phyloP scores from a whole-genome alignment of 108 stramenopile genomes.

The Cyclotella cryptica region DNA sequence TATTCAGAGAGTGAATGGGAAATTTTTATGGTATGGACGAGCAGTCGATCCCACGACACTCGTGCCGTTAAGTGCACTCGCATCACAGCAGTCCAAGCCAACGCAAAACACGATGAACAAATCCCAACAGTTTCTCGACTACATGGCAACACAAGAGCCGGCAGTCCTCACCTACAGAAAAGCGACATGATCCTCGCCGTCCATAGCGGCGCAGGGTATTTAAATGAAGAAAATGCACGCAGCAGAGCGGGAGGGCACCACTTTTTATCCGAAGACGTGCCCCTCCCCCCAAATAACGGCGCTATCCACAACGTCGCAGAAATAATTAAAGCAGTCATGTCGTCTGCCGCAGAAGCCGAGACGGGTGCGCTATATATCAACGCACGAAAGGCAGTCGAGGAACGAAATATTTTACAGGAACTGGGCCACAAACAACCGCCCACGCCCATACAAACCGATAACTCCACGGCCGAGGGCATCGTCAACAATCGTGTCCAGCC shows the following conservation, averaged over 20 bases:
- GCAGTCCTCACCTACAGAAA: conserved; percentile 47
- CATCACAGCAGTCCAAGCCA: conserved; percentile 33
- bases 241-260: conserved; percentile 47
- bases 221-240: conserved; percentile 17
- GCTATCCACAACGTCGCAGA: conserved; percentile 32
- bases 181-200: conserved; percentile 44
- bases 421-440: conserved; percentile 58
- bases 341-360: conserved; percentile 58
- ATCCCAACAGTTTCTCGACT: conserved; percentile 53
- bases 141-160: conserved; percentile 54
- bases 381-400: conserved; percentile 34
- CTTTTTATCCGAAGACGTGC: conserved; percentile 27
- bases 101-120: conserved; percentile 25
- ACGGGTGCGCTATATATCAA: conserved; percentile 52
- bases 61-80: background rate
- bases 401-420: conserved; percentile 28
- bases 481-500: conserved; percentile 54
- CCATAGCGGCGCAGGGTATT: conserved; percentile 8
- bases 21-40: conserved; percentile 54
- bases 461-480: conserved; percentile 54
- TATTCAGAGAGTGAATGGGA: conserved; percentile 50
- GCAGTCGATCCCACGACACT: conserved; percentile 38
- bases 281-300: conserved; percentile 34
- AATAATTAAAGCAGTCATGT: conserved; percentile 37
- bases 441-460: conserved; percentile 58